Evolutionary conservation across 805 yeast genomes (phyloP), one percentile per base, ranked within the genome.

Genomic region (Metschnikowia colocasiae): DNA sequence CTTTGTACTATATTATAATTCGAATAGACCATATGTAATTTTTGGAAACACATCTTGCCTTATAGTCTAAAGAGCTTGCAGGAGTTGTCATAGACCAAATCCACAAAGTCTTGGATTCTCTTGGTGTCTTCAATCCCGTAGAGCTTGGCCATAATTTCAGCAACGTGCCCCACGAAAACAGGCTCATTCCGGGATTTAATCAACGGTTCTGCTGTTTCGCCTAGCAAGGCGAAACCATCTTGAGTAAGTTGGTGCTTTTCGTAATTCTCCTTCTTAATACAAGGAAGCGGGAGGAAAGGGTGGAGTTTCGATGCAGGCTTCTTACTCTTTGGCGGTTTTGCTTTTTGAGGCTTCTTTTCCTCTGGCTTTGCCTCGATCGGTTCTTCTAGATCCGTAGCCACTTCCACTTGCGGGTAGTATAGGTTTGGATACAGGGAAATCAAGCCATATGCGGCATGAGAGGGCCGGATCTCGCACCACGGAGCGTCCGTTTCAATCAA

Each of bases 401-500:
- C 22, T 18, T 29, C 45, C 32, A 60, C 47, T 36, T 61, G 53
- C 1, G 87, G 87, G 53, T 81, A 83, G 47, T 70, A 78, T 13
- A 63, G 67, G 58, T 79, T 82, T 3, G 87, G 87, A 52, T 79
- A 78, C 7, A 68, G 59, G 0, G 81, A 66, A 26, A 90, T 61
- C 51, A 71, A 75, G 52, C 79, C 68, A 65, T 79, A 81, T 13
- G 94, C 78, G 2, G 89, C 88, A 62, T 89, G 96, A 8, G 94
- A 76, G 54, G 80, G 86, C 49, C 95, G 75, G 39, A 94, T 80
- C 60, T 91, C 98, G 69, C 99, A 94, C 99, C 99, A 94, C 1
- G 99, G 99, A 3, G 97, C 90, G 67, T 94, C 99, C 0, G 97
- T 92, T 62, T 94, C 99, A 8, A 94, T 77, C 75, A 92, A 66